Base-by-base conservation (phyloP, 2,329 filamentous ascomycete genomes). In the Didymella lethalis region DNA sequence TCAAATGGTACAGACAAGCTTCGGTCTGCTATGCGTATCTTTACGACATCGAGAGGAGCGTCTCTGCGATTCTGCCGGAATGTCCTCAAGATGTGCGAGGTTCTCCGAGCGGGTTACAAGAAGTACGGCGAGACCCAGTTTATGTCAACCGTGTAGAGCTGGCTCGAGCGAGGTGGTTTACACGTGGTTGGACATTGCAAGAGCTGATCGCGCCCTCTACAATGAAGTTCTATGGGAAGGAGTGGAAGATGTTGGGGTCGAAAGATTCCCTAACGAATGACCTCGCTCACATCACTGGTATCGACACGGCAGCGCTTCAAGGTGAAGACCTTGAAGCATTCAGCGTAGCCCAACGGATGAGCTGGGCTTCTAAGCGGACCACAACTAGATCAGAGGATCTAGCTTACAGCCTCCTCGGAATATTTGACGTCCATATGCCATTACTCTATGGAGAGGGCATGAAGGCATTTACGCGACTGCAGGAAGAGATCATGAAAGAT, bases 1-100 rank as follows among this genome's bases (percentile, higher is more conserved):
- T 50, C 26, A 36, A 34, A 18, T 65, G 49, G 54, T 65, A 65
- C 40, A 28, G 40, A 38, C 31, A 46, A 6, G 40, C 58, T 3
- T 18, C 14, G 1, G 23, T 57, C 10, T 65, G 63, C 43, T 65
- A 61, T 40, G 62, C 57, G 7, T 50, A 32, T 25, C 48, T 50
- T 7, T n/a, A 43, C 4, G 48, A 50, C 7, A 36, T 50, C 10
- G 26, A 41, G 23, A 23, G 23, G 23, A 23, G 23, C 23, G 23
- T 23, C 23, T 23, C 23, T 23, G 23, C 23, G 1, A 23, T 23
- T 23, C 23, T 23, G 23, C 23, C 23, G 23, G 23, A 23, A 23
- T 3, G 23, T 23, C 23, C 23, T 23, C 23, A 23, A 23, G 23
- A 28, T 20, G 8, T 26, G 28, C 28, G 7, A 29, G 7, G 2